Base-by-base conservation (phyloP, 306 rosid genomes). In the Gynostemma pentaphyllum region DNA sequence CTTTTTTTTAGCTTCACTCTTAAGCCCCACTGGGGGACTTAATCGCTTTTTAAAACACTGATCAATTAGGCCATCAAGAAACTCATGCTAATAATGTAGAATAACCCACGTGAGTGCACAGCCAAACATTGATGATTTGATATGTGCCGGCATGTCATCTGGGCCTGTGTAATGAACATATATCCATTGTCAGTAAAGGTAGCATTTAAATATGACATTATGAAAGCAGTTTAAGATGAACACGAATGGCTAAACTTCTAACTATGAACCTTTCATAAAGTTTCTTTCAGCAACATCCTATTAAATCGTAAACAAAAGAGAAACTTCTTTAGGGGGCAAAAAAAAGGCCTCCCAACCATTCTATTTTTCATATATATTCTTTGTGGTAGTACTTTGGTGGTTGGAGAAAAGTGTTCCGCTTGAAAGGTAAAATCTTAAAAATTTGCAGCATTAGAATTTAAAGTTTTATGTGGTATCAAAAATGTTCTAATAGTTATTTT, bases 141-240 rank as follows among this genome's bases (percentile, higher is more conserved):
- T 88, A 64, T 92, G 98, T 8, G 98, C 98, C 1, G 95, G 98
- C 96, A 92, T 92, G 88, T 88, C 98, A 71, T 92, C 98, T 2
- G 87, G 82, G 66, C 98, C 98, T 92, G 81, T 61, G 72, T 68
- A 71, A 51, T 48, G 55, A 45, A 52, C 69, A 76, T 19, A n/a
- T n/a, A 30, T 15, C 7, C 39, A 53, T 53, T 28, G 32, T 52
- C 71, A 77, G 41, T 7, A 30, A 16, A 32, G 26, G 42, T 29
- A 34, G 29, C 26, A 24, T 32, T 32, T 9, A 32, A 30, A 30
- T 5, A 39, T 8, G n/a, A 55, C 62, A n/a, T 8, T 16, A 32
- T 42, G 9, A 21, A n/a, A n/a, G n/a, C n/a, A n/a, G n/a, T n/a
- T n/a, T 34, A 34, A 21, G 28, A 32, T 21, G 18, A 36, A 11